Evolutionary conservation across 495 filamentous ascomycete species (phyloP).

Genomic region (Lophium mytilinum): DNA sequence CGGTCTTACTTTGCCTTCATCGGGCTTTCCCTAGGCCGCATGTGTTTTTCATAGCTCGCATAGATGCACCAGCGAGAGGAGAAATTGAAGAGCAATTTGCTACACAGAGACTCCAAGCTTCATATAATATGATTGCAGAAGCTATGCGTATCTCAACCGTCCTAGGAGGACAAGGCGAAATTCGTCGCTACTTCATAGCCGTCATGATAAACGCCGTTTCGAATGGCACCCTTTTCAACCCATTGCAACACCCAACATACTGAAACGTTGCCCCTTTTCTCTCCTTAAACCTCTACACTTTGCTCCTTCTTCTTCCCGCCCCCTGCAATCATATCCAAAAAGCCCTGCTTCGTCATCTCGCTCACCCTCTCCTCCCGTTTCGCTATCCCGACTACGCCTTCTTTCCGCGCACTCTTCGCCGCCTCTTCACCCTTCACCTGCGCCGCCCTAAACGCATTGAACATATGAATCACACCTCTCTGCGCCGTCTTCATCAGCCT

Average conservation of each 20-base stretch:
- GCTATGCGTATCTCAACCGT: too few species aligned
- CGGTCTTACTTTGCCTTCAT: too few species aligned
- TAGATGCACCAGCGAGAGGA: too few species aligned
- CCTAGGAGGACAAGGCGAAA: too few species aligned
- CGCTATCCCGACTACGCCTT: constrained; percentile 65
- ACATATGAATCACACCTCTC: constrained; percentile 86
- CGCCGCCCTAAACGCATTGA: constrained; percentile 87
- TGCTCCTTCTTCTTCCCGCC: constrained; percentile 45
- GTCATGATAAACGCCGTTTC: too few species aligned
- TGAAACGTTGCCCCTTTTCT: background rate
- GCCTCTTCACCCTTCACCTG: constrained; percentile 79
- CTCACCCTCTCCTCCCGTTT: constrained; percentile 74
- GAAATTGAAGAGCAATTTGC: too few species aligned
- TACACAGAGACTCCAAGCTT: too few species aligned
- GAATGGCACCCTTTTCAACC: background rate
- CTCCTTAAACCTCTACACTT: constrained; percentile 12
- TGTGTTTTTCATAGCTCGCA: too few species aligned
- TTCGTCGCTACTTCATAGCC: too few species aligned
- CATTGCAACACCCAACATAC: background rate
- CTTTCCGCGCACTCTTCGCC: constrained; percentile 54
- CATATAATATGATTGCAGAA: too few species aligned
- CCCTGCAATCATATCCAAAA: constrained; percentile 80
- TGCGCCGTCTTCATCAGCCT: constrained; percentile 76
- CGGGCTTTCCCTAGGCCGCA: too few species aligned
- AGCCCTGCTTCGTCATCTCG: constrained; percentile 94